A percentile compares a stretch with the other conserved stretches of the same genome.
These are phyloP conservation scores for Lachancea sp. DNA, from an alignment of 805 yeast species.

Conservation along the genomic window DNA sequence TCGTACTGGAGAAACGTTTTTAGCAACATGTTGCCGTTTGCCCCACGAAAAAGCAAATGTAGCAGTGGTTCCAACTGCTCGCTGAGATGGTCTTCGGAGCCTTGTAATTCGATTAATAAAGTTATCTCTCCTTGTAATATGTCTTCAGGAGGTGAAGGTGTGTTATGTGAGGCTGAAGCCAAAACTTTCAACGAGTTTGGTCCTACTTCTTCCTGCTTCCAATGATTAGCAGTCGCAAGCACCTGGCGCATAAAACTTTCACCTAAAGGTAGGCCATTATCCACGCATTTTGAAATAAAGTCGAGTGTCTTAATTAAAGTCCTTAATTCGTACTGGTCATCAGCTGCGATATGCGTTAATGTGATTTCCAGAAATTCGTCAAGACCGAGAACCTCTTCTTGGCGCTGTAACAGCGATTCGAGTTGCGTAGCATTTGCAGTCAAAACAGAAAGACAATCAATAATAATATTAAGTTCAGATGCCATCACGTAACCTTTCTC, in stretches of 20 bases:
- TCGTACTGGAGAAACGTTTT: not conserved
- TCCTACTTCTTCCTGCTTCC: not conserved
- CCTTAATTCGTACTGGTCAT: not conserved
- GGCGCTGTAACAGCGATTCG: not conserved
- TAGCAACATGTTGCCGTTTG: not conserved
- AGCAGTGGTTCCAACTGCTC: not conserved
- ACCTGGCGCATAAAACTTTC: not conserved
- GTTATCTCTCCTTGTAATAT: not conserved
- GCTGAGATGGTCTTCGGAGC: not conserved
- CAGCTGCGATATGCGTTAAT: not conserved
- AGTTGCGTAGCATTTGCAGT: conserved; percentile 2
- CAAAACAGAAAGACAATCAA: conserved; percentile 38
- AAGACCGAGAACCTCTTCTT: not conserved
- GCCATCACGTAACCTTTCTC: conserved; percentile 29
- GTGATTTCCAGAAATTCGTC: conserved; percentile 4
- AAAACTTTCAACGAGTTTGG: not conserved
- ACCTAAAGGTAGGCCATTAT: not conserved
- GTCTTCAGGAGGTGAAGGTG: not conserved
- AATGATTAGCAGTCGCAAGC: not conserved
- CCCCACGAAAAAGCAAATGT: not conserved
- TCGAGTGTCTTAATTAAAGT: not conserved
- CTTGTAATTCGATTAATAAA: not conserved
- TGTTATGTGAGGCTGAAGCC: not conserved
- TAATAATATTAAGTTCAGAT: conserved; percentile 46
- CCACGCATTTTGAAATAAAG: conserved; percentile 1